phyloP scores from a whole-genome alignment of 202 grass and related monocot species.

The Zizania palustris region DNA sequence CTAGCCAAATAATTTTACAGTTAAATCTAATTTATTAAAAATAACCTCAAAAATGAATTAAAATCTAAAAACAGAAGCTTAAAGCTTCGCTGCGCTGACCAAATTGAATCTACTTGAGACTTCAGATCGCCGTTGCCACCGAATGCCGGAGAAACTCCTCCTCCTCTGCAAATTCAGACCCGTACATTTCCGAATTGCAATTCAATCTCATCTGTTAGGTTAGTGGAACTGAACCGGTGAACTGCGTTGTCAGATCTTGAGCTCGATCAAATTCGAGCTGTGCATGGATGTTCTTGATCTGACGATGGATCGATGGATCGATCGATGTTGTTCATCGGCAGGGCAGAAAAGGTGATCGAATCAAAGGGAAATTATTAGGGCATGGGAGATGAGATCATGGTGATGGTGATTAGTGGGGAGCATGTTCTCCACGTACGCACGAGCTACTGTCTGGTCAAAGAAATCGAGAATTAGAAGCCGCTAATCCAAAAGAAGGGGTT shows the following conservation, averaged over 20 bases:
- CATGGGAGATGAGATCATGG: not conserved
- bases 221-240: too few species aligned
- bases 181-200: not conserved
- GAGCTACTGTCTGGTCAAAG: conserved; percentile 40
- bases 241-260: too few species aligned
- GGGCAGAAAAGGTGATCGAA: not conserved
- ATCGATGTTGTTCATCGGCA: too few species aligned
- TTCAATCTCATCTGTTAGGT: too few species aligned
- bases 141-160: not conserved
- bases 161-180: not conserved
- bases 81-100: conserved; percentile 26
- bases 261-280: not conserved
- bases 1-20: too few species aligned
- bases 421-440: conserved; percentile 31
- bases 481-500: conserved; percentile 29
- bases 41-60: too few species aligned
- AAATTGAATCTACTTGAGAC: too few species aligned
- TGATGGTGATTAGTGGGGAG: conserved; percentile 19
- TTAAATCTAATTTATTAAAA: too few species aligned
- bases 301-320: not conserved
- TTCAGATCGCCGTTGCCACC: not conserved
- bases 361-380: not conserved
- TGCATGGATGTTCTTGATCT: not conserved
- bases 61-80: too few species aligned
- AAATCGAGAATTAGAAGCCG: conserved; percentile 38